Evolutionary conservation across 495 filamentous ascomycete genomes (phyloP).

Genomic region (Amphirosellinia nigrospora): DNA sequence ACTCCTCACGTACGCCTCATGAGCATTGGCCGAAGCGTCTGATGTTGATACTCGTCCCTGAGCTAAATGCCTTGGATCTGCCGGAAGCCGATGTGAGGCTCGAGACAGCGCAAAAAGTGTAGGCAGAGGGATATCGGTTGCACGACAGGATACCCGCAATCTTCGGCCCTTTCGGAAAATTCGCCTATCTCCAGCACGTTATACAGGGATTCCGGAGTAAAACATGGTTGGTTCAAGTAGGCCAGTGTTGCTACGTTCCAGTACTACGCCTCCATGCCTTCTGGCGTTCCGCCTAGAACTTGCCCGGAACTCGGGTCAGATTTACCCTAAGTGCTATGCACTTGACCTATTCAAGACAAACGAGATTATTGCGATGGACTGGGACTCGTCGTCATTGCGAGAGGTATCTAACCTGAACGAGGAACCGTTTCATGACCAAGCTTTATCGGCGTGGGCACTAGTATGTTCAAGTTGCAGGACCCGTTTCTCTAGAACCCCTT

Average conservation of each 20-base stretch:
- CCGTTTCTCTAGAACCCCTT: background rate
- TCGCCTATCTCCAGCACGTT: constrained; percentile 29
- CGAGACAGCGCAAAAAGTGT: background rate
- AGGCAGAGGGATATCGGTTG: background rate
- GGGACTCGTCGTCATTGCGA: background rate
- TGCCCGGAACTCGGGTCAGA: constrained; percentile 15
- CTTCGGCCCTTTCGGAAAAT: constrained; percentile 26
- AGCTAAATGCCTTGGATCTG: background rate
- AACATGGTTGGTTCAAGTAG: background rate
- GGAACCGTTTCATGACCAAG: constrained; percentile 1
- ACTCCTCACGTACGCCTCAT: background rate
- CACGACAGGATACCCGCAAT: background rate
- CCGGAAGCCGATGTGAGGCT: background rate
- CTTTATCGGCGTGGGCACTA: background rate
- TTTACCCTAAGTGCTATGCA: background rate
- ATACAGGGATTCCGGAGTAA: constrained; percentile 10
- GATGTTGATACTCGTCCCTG: background rate
- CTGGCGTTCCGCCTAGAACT: background rate
- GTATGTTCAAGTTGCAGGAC: background rate
- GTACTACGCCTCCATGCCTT: background rate
- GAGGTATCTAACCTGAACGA: background rate
- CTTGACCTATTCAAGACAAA: constrained; percentile 4
- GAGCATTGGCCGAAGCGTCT: background rate
- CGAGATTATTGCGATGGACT: background rate
- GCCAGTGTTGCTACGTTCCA: constrained; percentile 20